Evolutionary conservation across 176 grass and related monocot species (phyloP).

Genomic region (bread wheat (Triticum aestivum)): DNA sequence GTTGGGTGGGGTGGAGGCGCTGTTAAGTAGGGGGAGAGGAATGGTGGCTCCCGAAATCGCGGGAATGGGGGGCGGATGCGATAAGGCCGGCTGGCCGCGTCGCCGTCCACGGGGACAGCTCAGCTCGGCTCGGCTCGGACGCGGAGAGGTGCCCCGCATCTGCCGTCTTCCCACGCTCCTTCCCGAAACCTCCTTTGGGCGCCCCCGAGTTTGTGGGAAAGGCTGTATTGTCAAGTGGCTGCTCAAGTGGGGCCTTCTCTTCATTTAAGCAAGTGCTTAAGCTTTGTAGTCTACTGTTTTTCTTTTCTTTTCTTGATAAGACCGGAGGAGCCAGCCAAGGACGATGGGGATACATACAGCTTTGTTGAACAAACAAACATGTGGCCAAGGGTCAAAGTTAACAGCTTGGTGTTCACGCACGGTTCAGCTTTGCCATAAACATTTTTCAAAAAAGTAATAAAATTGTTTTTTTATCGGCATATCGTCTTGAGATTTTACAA

Average conservation of each 20-base stretch:
- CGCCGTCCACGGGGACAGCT: background rate
- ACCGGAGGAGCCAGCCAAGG: background rate
- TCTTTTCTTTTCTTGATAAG: background rate
- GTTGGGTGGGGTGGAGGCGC: background rate
- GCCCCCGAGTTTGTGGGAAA: slow-evolving; percentile 25
- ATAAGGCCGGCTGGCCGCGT: background rate
- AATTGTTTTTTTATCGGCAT: no score
- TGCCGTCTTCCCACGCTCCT: background rate
- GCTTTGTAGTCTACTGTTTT: background rate
- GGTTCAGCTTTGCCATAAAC: no score
- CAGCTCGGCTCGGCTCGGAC: background rate
- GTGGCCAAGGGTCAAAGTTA: background rate
- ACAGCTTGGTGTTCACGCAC: background rate
- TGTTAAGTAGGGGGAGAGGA: slow-evolving; percentile 19
- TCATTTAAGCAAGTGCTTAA: background rate
- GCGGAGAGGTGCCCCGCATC: slow-evolving; percentile 17
- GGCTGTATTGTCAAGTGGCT: slow-evolving; percentile 33
- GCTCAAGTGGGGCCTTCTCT: background rate
- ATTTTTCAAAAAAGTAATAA: no score
- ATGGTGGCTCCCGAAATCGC: slow-evolving; percentile 32
- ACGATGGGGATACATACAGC: background rate
- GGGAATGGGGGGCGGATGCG: background rate
- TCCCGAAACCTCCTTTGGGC: background rate
- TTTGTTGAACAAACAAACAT: background rate
- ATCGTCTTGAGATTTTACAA: no score